Evolutionary conservation across 2,329 filamentous ascomycete genomes (phyloP).

Genomic region (Catunica adiposa): DNA sequence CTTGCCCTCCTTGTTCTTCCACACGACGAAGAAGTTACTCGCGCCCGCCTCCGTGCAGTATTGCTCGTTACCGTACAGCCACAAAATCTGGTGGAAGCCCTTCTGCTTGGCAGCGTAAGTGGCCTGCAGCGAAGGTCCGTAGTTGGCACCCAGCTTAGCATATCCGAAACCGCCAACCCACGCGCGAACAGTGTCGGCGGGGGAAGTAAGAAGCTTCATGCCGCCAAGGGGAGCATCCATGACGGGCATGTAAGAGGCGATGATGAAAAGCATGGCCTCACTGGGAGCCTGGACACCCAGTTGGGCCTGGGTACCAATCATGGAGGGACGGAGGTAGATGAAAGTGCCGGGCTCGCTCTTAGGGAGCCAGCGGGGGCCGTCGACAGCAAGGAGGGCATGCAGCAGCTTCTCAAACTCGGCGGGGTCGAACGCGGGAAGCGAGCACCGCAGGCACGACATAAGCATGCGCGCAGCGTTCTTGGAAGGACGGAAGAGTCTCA

Average conservation of each 20-base stretch:
- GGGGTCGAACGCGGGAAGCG: constrained; percentile 57
- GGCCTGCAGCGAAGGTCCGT: constrained; percentile 66
- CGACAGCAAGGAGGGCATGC: constrained; percentile 50
- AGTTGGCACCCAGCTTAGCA: constrained; percentile 87
- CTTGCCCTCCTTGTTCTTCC: constrained; percentile 45
- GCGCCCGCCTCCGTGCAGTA: constrained; percentile 83
- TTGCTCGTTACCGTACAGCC: constrained; percentile 66
- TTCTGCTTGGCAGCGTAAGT: constrained; percentile 55
- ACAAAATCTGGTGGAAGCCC: constrained; percentile 84
- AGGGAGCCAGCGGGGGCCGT: constrained; percentile 68
- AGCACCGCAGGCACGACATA: constrained; percentile 46
- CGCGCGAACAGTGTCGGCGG: constrained; percentile 69
- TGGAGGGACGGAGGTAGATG: constrained; percentile 71
- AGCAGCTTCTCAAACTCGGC: constrained; percentile 59
- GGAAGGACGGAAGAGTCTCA: constrained; percentile 63
- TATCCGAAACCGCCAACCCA: constrained; percentile 90
- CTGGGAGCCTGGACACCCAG: constrained; percentile 66
- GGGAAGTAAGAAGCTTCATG: constrained; percentile 61
- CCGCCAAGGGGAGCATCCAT: constrained; percentile 37
- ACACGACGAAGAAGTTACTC: constrained; percentile 80
- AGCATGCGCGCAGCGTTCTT: constrained; percentile 52
- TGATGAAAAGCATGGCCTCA: constrained; percentile 79
- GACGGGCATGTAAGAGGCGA: constrained; percentile 45
- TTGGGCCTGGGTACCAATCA: constrained; percentile 68
- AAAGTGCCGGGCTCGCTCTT: constrained; percentile 49